Base-by-base conservation (phyloP, 345 rosid species). In the Brassica carinata region DNA sequence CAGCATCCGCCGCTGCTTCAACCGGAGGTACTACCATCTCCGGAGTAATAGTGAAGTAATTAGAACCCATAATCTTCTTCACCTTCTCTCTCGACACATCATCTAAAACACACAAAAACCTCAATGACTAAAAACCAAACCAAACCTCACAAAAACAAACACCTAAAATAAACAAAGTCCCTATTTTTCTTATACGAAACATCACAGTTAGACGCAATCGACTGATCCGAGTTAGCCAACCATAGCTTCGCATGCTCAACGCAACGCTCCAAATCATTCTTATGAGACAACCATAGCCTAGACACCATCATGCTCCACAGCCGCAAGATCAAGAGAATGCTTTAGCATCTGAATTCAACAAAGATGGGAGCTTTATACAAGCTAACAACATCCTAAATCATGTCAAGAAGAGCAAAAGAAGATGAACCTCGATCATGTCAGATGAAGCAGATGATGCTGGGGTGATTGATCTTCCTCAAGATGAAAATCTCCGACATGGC, bases 221-320 rank as follows among this genome's bases (percentile, higher is more conserved):
- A 84, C 67, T 81, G 77, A 30, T 92, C 90, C 0, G 99, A 89
- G 26, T 87, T 88, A 1, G 90, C 85, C 2, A 94, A 86, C 97
- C 97, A 96, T 7, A 79, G 86, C 85, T 85, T 87, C 2, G 95
- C 97, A 63, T 89, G 97, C 82, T 94, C 88, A 7, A 87, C 61
- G 64, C 98, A 96, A 7, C 83, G 86, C 77, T 84, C 86, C 89
- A 96, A 82, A 13, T 98, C 92, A 61, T 88, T 81, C 87, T 87
- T 87, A 69, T 96, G 99, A 71, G 98, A 88, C 65, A 89, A 86
- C 58, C 88, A 0, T 0, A 97, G 97, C n/a, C 99, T 91, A 30
- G 99, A 93, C 51, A 86, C 70, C 86, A 96, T 64, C 65, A 90
- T 31, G 3, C 88, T 85, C 66, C 97, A 75, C 6, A 96, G 83